Evolutionary conservation across 345 rosid genomes (phyloP), one percentile per base, ranked within the genome.

Genomic region (Euphorbia tirucalli): DNA sequence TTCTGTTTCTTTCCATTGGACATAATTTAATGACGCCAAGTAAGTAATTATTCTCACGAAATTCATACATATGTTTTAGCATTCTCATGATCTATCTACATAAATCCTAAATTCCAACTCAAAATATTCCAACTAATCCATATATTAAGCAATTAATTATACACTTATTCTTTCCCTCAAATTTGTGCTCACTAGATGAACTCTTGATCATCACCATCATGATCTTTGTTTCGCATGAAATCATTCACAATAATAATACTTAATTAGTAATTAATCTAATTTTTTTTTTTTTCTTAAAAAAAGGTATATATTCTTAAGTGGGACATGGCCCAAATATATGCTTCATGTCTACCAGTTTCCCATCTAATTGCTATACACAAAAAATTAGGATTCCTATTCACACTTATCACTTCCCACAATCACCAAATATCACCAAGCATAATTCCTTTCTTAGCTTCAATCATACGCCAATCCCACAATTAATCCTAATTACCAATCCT

Each of bases 371-470:
- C 76, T 60, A 58, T 50, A 78, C 65, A 48, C 4, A 55, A 1
- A 21, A 14, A 49, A 21, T 65, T 65, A 60, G 49, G 62, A 75
- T 75, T 67, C 82, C 68, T 61, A 71, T 32, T 68, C 58, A 68
- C 72, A 73, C 73, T 79, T 75, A 65, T 43, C 79, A 69, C 74
- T 77, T 19, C 69, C 83, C 82, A 80, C 81, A 74, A 76, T 80
- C 72, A 66, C 73, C 76, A 83, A 79, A 70, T 72, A 49, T 49
- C 68, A 46, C 30, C 32, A 84, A 77, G 85, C 79, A 86, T 82
- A 81, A 86, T 81, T 82, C 89, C 69, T 66, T 71, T 30, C 75
- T 85, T 76, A 54, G 84, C 87, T 84, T 85, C 80, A 75, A 24
- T 19, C 15, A 57, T 77, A 85, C 84, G 89, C 84, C 49, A 73